Evolutionary conservation across 2,329 filamentous ascomycete species (phyloP), one percentile per base, ranked within the genome.

Genomic region (Colletotrichum sp.): DNA sequence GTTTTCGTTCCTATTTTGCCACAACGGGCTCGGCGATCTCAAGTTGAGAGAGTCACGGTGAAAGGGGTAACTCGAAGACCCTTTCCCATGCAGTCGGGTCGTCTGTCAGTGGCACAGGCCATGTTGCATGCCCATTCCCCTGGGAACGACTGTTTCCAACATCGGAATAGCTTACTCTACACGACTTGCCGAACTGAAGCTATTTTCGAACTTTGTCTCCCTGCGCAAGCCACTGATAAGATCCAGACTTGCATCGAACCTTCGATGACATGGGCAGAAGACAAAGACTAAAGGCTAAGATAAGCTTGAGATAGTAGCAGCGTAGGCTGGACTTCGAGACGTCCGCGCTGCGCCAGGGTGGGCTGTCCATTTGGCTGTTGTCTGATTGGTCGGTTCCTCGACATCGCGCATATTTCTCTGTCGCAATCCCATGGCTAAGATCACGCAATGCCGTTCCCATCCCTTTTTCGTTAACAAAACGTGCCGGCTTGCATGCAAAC

Each of bases 351-450:
- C 28, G n/a, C 36, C 63, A 30, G 30, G 63, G 68, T 67, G 66
- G 71, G 34, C 63, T 62, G 55, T 66, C 57, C 9, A n/a, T 64
- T 57, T 67, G 8, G 32, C 28, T 64, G 24, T 26, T 30, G 24
- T 68, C 18, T 68, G 24, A 73, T 77, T 77, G 75, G 77, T 12
- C 34, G 16, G 59, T 62, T 59, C 13, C 24, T 28, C 6, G 8
- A 32, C 6, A 44, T 57, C 59, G 62, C 24, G 34, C 59, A 28
- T 16, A 28, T 44, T 21, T 18, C 12, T 36, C 30, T 78, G 77
- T 78, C 77, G 76, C 70, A 72, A 76, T 78, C 21, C n/a, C 77
- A 78, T 73, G 77, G 69, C 66, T 62, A 28, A 26, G 26, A 75
- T 77, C 72, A 78, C 77, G 77, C 77, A 65, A 78, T 78, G 49